Base-by-base conservation (phyloP, 2,329 filamentous ascomycete genomes). In the Zymoseptoria crescenta region DNA sequence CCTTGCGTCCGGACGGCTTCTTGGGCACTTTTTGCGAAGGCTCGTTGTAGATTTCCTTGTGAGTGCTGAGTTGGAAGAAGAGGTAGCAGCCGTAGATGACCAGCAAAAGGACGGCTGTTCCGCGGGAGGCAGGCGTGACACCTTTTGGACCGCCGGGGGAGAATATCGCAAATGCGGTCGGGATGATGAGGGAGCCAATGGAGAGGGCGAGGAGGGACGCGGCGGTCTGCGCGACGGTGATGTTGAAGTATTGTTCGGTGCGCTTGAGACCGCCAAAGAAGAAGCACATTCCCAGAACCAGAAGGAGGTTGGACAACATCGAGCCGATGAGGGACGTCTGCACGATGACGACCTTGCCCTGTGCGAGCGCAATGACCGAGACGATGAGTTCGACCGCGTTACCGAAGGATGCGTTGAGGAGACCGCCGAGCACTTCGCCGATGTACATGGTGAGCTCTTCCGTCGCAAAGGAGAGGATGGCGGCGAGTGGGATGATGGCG, bases 261-360 rank as follows among this genome's bases (percentile, higher is more conserved):
- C 92, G 84, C 60, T 88, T 86, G 66, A 95, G 73, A 3, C 91
- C 91, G 54, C 90, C 91, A 61, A 89, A 87, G 77, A 96, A 94
- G 80, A 95, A 96, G 72, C 87, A 94, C 85, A 92, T 95, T 58
- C 91, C 92, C 79, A 96, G 79, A 55, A 96, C 90, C 13, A 96
- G 83, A 3, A 96, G 82, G 59, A 97, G 75, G 72, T 96, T 96
- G 49, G 91, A 96, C 21, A 96, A 79, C 73, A 96, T 96, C 73
- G 87, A 92, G 58, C 92, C 92, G 62, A 96, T 89, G 28, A 97
- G 80, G 0, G 92, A 96, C 0, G 92, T 96, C 74, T 96, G 91
- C 6, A 96, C 91, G 61, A 97, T 95, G 35, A 87, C 77, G 24
- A 95, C 83, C 74, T 96, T 83, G 55, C 81, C 73, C 60, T 95